Base-by-base conservation (phyloP, 2,329 filamentous ascomycete genomes). In the Sporothrix luriei region DNA sequence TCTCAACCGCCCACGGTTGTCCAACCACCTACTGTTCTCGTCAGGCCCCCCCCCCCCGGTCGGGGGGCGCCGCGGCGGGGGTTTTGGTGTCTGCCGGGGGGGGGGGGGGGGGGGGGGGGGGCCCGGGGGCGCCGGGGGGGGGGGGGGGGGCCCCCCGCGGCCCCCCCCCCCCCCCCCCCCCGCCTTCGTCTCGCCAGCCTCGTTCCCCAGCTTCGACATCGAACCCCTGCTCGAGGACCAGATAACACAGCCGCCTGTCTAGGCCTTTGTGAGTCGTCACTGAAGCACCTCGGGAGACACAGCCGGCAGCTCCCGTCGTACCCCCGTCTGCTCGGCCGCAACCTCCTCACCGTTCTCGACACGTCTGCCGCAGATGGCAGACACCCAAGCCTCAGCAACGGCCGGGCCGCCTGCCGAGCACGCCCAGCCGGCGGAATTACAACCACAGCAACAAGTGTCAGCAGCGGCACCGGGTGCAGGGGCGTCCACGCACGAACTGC, bases 401-500 rank as follows among this genome's bases (percentile, higher is more conserved):
- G 5, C 62, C 16, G 61, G 21, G 24, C 24, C 61, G 24, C 55
- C 55, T 43, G 33, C n/a, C n/a, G 62, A 64, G 40, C 24, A 57
- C 38, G 40, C 26, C n/a, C 49, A 54, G 55, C 16, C 64, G 14
- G 3, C 33, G 10, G 51, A 55, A 55, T 14, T n/a, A 48, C 51
- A 46, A 48, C 33, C 64, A 65, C 68, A 52, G 14, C 51, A 64
- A 11, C 49, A 65, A 19, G 24, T 40, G 21, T 16, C 57, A 21
- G 40, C 51, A 43, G n/a, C 43, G 11, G 46, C 51, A 33, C 16
- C 38, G 11, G 49, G 51, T 48, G 38, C 59, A 19, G 55, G 46
- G 51, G 67, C 24, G 11, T 24, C 72, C 61, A 66, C 81, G 78
- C 81, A 82, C 78, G 80, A 86, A 78, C 83, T 85, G 75, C 84